phyloP scores from a whole-genome alignment of 805 yeast genomes.

The Sugiyamaella qingdaonensis region DNA sequence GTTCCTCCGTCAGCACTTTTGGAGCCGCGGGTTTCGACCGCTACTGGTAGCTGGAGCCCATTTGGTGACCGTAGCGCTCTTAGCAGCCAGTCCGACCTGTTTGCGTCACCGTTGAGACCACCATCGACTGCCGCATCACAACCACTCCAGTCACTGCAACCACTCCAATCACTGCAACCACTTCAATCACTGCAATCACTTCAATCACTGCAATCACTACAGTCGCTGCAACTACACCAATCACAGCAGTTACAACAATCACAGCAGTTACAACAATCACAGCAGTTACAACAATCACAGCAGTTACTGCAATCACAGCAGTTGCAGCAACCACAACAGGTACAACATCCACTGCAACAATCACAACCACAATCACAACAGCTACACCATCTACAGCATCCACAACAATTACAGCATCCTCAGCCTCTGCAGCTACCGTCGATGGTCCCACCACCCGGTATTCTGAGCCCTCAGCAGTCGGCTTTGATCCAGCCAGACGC shows the following conservation, averaged over 20 bases:
- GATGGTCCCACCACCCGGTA: slow-evolving; percentile 16
- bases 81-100: not conserved
- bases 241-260: not conserved
- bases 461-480: slow-evolving; percentile 8
- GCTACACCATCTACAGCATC: not conserved
- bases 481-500: slow-evolving; percentile 36
- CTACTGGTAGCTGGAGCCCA: not conserved
- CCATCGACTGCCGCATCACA: not conserved
- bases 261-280: not conserved
- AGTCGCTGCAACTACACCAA: not conserved
- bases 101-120: not conserved
- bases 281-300: not conserved
- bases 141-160: not conserved
- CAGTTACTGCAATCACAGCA: not conserved
- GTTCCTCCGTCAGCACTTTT: too few relatives aligned
- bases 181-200: not conserved
- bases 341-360: not conserved
- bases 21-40: not conserved
- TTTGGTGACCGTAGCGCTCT: too few relatives aligned
- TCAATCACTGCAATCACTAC: not conserved
- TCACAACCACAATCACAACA: not conserved
- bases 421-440: slow-evolving; percentile 6
- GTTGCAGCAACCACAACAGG: not conserved
- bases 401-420: not conserved
- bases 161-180: not conserved